Conservation (phyloP, 805 yeast species). For the Zygosaccharomyces bisporus region DNA sequence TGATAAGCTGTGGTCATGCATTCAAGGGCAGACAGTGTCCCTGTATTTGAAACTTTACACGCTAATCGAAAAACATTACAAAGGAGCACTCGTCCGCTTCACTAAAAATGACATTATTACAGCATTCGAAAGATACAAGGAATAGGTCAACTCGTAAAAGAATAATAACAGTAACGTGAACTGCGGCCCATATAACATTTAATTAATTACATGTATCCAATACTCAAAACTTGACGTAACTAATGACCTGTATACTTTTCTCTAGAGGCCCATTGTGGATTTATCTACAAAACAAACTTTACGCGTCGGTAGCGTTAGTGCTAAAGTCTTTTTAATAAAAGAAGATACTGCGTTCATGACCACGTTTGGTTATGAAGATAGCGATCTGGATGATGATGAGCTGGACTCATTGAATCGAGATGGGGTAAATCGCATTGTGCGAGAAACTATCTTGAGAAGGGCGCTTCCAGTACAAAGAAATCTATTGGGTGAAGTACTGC, state of each 20-base stretch:
- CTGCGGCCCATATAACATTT: too few relatives aligned
- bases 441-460: constrained; percentile 32
- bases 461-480: constrained; percentile 37
- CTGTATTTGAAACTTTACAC: constrained; percentile 52
- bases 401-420: constrained; percentile 33
- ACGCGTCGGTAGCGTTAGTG: background rate
- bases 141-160: constrained; percentile 2
- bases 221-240: constrained; percentile 1
- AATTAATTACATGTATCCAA: background rate
- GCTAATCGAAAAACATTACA: constrained; percentile 53
- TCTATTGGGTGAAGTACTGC: constrained; percentile 32
- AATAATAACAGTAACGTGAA: too few relatives aligned
- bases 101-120: constrained; percentile 54
- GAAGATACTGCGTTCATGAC: constrained; percentile 12
- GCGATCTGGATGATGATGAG: constrained; percentile 34
- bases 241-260: constrained; percentile 1
- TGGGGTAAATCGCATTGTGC: constrained; percentile 34
- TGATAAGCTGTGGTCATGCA: constrained; percentile 63
- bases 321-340: background rate
- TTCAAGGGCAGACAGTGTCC: constrained; percentile 59
- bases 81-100: constrained; percentile 49
- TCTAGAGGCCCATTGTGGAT: too few relatives aligned
- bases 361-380: constrained; percentile 9
- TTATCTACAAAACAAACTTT: too few relatives aligned
- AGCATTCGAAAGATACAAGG: constrained; percentile 42